Evolutionary conservation across 2,329 filamentous ascomycete genomes (phyloP).

Genomic region (Lecanicillium sp.): DNA sequence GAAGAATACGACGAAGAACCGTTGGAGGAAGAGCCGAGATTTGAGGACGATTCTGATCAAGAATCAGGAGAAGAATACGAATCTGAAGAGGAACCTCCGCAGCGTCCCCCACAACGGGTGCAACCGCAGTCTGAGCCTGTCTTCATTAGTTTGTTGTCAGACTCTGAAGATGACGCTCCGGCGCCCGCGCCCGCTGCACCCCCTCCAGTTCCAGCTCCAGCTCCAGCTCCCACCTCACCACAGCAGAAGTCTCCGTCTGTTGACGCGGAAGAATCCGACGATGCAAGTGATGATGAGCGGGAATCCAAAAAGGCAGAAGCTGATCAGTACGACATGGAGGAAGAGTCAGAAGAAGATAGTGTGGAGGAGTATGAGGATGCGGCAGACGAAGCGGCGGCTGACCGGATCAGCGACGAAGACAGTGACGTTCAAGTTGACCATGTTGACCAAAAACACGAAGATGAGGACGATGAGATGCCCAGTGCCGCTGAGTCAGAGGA

Average conservation of each 20-base stretch:
- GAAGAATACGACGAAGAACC: constrained; percentile 14
- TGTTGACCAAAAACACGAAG: background rate
- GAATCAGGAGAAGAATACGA: constrained; percentile 9
- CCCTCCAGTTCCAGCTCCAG: background rate
- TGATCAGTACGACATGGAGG: background rate
- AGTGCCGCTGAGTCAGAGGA: background rate
- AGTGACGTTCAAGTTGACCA: background rate
- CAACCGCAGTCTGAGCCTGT: constrained; percentile 17
- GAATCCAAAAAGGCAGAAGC: background rate
- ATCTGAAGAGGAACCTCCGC: constrained; percentile 4
- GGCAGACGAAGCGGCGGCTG: background rate
- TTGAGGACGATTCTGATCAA: constrained; percentile 13
- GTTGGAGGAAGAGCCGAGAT: constrained; percentile 13
- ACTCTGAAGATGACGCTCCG: constrained; percentile 23
- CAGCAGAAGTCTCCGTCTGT: background rate
- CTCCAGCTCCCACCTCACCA: background rate
- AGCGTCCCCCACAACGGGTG: background rate
- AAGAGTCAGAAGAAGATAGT: constrained; percentile 5
- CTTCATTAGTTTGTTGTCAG: constrained; percentile 29
- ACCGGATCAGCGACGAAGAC: background rate
- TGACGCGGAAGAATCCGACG: background rate
- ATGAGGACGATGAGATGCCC: background rate
- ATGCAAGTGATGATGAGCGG: constrained; percentile 1
- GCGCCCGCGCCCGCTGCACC: background rate
- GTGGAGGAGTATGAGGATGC: background rate